A percentile compares a stretch with the other conserved stretches of the same genome.
phyloP scores from a whole-genome alignment of 192 early-diverging fungal genomes.

The Podila horticola region DNA sequence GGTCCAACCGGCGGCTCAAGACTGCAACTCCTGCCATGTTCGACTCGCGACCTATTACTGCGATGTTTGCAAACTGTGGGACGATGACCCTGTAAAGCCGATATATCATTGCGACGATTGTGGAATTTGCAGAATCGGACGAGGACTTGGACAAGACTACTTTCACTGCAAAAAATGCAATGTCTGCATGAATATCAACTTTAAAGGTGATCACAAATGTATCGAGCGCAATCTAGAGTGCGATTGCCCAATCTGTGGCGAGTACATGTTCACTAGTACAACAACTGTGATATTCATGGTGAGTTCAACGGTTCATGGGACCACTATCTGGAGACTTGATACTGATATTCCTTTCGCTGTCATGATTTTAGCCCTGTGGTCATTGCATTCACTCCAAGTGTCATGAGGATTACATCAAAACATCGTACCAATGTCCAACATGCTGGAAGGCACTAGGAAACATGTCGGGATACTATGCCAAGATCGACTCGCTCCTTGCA shows the following conservation, averaged over 20 bases:
- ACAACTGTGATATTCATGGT: constrained; percentile 87
- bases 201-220: constrained; percentile 86
- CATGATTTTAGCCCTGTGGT: constrained; percentile 75
- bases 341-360: background rate
- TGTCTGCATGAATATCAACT: constrained; percentile 83
- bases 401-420: constrained; percentile 83
- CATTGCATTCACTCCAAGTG: constrained; percentile 94
- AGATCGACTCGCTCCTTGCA: constrained; percentile 84
- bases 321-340: background rate
- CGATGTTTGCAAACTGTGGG: constrained; percentile 90
- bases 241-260: constrained; percentile 97
- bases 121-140: constrained; percentile 91
- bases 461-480: constrained; percentile 82
- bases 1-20: constrained; percentile 81
- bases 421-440: constrained; percentile 95
- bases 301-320: constrained; percentile 1
- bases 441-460: constrained; percentile 92
- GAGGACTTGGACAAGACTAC: constrained; percentile 80
- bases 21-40: constrained; percentile 76
- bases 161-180: constrained; percentile 95
- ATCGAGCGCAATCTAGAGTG: constrained; percentile 91
- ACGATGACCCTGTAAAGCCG: constrained; percentile 80
- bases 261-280: constrained; percentile 92
- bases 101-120: constrained; percentile 97
- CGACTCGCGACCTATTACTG: constrained; percentile 87